Percentiles rank a stretch among this genome's conserved stretches.
These are phyloP conservation scores for Colletotrichum chrysophilum DNA, from an alignment of 2,329 filamentous ascomycete genomes.

Conservation along the genomic window DNA sequence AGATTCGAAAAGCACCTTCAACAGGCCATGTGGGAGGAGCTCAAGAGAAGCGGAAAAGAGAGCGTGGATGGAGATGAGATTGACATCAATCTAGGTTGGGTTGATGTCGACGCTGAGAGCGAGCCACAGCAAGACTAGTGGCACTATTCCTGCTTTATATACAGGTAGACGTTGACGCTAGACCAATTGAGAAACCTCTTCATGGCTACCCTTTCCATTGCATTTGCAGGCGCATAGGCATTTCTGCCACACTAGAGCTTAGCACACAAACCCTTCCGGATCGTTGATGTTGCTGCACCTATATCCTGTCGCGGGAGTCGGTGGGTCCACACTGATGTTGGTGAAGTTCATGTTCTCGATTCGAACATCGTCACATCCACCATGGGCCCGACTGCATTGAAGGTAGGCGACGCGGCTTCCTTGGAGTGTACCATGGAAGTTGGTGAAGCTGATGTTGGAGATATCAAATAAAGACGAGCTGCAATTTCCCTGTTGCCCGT, in stretches of 20 bases:
- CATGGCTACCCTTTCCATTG: neutral
- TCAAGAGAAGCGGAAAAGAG: neutral
- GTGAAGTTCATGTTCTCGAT: neutral
- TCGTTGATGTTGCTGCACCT: slow-evolving; percentile 7
- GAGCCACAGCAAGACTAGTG: neutral
- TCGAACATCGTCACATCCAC: neutral
- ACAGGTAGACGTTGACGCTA: neutral
- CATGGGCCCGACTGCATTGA: neutral
- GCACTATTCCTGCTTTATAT: neutral
- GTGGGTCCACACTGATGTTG: neutral
- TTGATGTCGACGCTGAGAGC: neutral
- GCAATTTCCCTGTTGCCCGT: neutral
- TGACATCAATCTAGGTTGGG: neutral
- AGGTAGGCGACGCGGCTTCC: neutral
- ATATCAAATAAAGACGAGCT: neutral
- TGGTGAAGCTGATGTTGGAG: neutral
- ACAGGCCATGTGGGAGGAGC: neutral
- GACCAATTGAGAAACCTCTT: neutral
- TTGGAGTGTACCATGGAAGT: neutral
- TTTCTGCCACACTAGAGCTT: neutral
- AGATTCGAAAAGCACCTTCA: neutral
- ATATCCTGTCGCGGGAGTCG: neutral
- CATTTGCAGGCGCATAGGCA: neutral
- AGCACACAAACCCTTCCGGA: neutral
- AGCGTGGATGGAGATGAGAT: neutral